Percentiles rank a stretch among this genome's conserved stretches.
Evolutionary conservation across 2,329 filamentous ascomycete species (phyloP).

Genomic region (Chaetomiaceae sp.): DNA sequence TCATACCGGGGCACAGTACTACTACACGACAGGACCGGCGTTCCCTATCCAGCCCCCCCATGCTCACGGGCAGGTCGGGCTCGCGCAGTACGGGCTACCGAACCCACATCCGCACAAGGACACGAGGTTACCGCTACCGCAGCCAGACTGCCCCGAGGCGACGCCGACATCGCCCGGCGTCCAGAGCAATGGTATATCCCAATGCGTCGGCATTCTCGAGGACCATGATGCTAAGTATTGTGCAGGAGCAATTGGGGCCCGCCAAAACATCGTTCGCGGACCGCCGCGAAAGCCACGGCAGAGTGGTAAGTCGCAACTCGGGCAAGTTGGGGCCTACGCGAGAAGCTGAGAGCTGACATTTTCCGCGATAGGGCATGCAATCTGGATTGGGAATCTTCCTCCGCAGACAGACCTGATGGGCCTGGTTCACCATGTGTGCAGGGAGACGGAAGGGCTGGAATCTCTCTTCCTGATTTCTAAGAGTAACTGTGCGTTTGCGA

Average conservation of each 20-base stretch:
- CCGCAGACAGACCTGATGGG: constrained; percentile 75
- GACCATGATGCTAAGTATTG: not conserved
- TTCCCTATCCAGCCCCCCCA: constrained; percentile 34
- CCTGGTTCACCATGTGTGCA: constrained; percentile 87
- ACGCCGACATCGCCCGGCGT: constrained; percentile 11
- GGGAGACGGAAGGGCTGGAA: constrained; percentile 72
- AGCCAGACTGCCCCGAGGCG: constrained; percentile 15
- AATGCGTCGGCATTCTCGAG: no score
- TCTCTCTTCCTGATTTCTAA: constrained; percentile 93
- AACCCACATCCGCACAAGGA: constrained; percentile 27
- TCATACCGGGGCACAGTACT: constrained; percentile 37
- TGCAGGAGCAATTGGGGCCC: constrained; percentile 27
- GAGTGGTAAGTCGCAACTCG: constrained; percentile 51
- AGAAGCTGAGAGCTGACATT: constrained; percentile 22
- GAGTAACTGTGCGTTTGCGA: constrained; percentile 96
- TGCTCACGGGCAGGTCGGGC: constrained; percentile 33
- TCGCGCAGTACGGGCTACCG: constrained; percentile 35
- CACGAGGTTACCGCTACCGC: constrained; percentile 23
- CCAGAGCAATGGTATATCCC: constrained; percentile 16
- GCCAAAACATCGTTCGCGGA: constrained; percentile 46
- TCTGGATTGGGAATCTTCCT: constrained; percentile 94
- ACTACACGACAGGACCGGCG: constrained; percentile 40
- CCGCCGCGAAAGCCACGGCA: constrained; percentile 56
- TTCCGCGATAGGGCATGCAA: constrained; percentile 63
- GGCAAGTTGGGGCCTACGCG: no score